Evolutionary conservation across 208 protist genomes (phyloP).

Genomic region (Tritrichomonas musculus): DNA sequence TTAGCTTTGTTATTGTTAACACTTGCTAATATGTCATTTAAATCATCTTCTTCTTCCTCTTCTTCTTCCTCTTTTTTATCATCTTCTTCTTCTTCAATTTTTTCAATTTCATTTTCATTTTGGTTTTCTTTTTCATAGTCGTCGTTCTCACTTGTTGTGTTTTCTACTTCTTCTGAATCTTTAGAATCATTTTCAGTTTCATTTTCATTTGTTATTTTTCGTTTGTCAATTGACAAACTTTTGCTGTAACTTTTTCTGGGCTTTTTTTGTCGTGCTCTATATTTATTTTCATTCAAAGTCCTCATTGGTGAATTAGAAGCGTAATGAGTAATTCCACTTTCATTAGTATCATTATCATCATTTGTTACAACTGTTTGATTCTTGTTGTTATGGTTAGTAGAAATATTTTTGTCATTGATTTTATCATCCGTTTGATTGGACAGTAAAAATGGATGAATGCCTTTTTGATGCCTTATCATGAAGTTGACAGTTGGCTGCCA

Average conservation of each 20-base stretch:
- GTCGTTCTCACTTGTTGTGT: background rate
- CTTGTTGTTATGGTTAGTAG: background rate
- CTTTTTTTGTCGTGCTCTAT: no score
- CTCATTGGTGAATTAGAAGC: no score
- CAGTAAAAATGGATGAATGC: no score
- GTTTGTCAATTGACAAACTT: background rate
- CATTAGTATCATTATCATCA: background rate
- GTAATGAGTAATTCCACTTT: no score
- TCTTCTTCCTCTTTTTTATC: background rate
- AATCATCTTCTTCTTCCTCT: background rate
- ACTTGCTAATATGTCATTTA: background rate
- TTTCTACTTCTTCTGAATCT: background rate
- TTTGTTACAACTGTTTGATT: background rate
- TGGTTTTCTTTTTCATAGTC: background rate
- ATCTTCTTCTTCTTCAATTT: background rate
- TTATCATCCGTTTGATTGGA: no score
- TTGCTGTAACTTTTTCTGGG: no score
- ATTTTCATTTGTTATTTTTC: background rate
- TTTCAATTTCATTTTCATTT: background rate
- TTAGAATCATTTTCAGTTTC: background rate
- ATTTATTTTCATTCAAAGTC: no score
- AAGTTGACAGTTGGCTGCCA: conserved; percentile 28
- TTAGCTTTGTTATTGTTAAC: no score
- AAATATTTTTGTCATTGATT: no score
- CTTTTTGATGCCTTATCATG: background rate